Base-by-base conservation (phyloP, 495 filamentous ascomycete genomes). In the Cryomyces minteri region DNA sequence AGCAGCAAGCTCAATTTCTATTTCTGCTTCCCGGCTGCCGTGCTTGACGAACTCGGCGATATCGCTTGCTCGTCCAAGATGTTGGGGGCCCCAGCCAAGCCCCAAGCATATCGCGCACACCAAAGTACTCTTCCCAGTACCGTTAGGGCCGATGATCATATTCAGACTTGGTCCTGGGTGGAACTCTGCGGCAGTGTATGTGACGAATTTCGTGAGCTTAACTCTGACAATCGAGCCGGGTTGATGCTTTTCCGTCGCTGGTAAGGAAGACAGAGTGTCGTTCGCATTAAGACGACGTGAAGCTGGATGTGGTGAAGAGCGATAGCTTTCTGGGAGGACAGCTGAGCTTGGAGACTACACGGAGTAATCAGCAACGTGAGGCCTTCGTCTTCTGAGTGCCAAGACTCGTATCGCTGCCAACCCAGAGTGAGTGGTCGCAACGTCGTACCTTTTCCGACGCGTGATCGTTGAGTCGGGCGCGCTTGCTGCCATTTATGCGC, bases 121-220 rank as follows among this genome's bases (percentile, higher is more conserved):
- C 31, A 99, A 72, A 0, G 92, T 94, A 67, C 87, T 94, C 59
- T 99, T 99, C 39, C 90, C 90, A 0, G 90, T 95, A 39, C 90
- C 90, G 57, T 99, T 99, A 6, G 90, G 90, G 0, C 90, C 90
- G 53, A 99, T 95, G 46, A 99, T 77, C 92, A 99, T 96, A 58
- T 99, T 99, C 54, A 99, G 59, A 53, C 82, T 90, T 9, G 92
- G 88, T 0, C 90, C 90, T 4, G 84, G 85, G 42, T 74, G 74
- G 61, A 95, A 94, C 51, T 90, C 84, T 43, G 84, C 88, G 31
- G 79, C 74, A 10, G 78, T 85, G 60, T 96, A 99, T 0, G 92
- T 99, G 30, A 99, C 86, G 56, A 99, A 99, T 55, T 96, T 81
- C n/a, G 63, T 67, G 31, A 96, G 68, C 47, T 78, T 82, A 48